A percentile compares a stretch with the other conserved stretches of the same genome.
phyloP scores from a whole-genome alignment of 768 basidiomycete genomes.

The Pleurotus eryngii region DNA sequence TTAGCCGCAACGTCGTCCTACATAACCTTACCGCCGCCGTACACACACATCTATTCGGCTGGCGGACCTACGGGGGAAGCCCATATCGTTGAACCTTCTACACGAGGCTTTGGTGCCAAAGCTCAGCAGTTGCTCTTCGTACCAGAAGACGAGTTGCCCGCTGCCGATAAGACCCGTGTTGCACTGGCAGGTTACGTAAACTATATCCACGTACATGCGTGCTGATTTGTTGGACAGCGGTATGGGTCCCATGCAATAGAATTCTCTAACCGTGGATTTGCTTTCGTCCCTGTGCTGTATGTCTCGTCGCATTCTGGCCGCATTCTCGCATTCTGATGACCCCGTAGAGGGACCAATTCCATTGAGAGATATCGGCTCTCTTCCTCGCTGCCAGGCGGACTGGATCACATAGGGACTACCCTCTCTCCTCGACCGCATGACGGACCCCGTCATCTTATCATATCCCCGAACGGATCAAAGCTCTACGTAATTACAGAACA shows the following conservation, averaged over 20 bases:
- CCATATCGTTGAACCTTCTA: conserved; percentile 31
- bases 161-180: conserved; percentile 46
- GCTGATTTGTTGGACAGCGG: conserved; percentile 25
- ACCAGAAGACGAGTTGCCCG: conserved; percentile 34
- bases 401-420: conserved; percentile 34
- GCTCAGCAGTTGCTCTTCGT: conserved; percentile 47
- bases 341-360: conserved; percentile 32
- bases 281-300: conserved; percentile 47
- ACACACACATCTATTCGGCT: conserved; percentile 43
- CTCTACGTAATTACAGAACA: conserved; percentile 55
- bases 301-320: neutral
- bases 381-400: conserved; percentile 19
- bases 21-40: conserved; percentile 45
- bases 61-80: conserved; percentile 53
- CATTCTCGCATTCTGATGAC: neutral
- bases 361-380: conserved; percentile 40
- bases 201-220: neutral
- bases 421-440: conserved; percentile 41
- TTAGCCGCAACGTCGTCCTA: conserved; percentile 55
- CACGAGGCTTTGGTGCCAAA: conserved; percentile 40
- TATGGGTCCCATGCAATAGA: conserved; percentile 53
- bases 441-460: conserved; percentile 50
- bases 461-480: conserved; percentile 48
- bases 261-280: conserved; percentile 33
- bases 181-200: conserved; percentile 32